Conservation (phyloP, 768 basidiomycete genomes). For the Phylloporus sp. region DNA sequence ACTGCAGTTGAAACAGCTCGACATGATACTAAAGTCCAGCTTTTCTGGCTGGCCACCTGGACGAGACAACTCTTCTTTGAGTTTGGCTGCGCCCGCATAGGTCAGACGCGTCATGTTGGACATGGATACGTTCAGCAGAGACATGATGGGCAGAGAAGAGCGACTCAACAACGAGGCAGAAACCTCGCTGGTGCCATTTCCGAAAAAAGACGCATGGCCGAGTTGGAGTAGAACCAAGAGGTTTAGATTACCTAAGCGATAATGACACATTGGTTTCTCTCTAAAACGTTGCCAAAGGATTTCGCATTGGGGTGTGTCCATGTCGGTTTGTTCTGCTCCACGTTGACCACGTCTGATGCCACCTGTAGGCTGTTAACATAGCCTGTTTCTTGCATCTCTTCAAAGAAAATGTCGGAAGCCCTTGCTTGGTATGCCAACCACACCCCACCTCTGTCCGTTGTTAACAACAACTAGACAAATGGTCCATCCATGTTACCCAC, state of each 20-base stretch:
- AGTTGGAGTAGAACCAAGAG: too few relatives aligned
- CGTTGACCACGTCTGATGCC: background rate
- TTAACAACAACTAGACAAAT: conserved; percentile 42
- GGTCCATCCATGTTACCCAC: conserved; percentile 86
- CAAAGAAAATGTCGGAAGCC: conserved; percentile 54
- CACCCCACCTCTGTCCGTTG: background rate
- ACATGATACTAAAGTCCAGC: conserved; percentile 23
- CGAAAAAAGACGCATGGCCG: background rate
- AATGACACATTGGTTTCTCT: conserved; percentile 16
- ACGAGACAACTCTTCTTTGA: conserved; percentile 25
- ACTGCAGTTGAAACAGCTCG: conserved; percentile 24
- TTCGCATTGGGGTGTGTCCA: conserved; percentile 27
- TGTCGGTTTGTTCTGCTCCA: conserved; percentile 14
- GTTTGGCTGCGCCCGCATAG: conserved; percentile 26
- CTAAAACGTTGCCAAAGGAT: conserved; percentile 10
- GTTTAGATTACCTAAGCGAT: background rate
- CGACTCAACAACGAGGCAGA: background rate
- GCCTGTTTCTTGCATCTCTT: conserved; percentile 60
- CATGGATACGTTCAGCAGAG: conserved; percentile 13
- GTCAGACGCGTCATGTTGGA: conserved; percentile 28
- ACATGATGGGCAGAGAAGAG: conserved; percentile 13
- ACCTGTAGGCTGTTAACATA: conserved; percentile 51
- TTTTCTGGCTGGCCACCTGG: conserved; percentile 29
- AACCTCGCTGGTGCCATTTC: background rate
- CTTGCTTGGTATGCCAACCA: conserved; percentile 43